Conservation (phyloP, 345 rosid species). For the Adansonia digitata region DNA sequence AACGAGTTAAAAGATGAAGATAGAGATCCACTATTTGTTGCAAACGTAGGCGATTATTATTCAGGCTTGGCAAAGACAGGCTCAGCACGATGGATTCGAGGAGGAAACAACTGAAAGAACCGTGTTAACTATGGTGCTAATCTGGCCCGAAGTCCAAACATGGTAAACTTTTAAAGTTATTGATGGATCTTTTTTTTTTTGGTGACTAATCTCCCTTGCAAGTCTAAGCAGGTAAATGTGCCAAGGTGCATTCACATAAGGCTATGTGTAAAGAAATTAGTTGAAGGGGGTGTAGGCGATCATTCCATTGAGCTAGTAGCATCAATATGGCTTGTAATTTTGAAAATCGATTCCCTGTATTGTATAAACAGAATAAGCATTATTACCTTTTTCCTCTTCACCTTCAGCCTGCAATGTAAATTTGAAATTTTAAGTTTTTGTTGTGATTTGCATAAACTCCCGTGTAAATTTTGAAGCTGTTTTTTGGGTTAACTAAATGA, state of each 20-base stretch:
- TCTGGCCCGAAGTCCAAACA: neutral
- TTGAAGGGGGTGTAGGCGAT: neutral
- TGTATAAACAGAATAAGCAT: neutral
- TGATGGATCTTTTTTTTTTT: neutral
- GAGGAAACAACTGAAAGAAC: slow-evolving; percentile 36
- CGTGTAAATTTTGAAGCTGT: neutral
- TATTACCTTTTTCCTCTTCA: neutral
- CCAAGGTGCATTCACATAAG: neutral
- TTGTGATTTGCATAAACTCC: neutral
- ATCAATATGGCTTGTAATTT: slow-evolving; percentile 16
- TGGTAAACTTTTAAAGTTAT: neutral
- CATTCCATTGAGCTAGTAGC: slow-evolving; percentile 6
- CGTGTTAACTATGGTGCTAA: neutral
- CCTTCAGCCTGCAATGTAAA: neutral
- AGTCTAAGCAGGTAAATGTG: neutral
- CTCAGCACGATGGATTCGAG: slow-evolving; percentile 54
- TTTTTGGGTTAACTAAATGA: neutral
- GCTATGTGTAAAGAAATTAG: slow-evolving; percentile 8
- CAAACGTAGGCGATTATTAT: slow-evolving; percentile 80
- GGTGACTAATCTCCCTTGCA: neutral
- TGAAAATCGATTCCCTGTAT: neutral
- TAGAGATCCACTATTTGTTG: slow-evolving; percentile 90
- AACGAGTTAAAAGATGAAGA: slow-evolving; percentile 29
- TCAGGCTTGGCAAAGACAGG: slow-evolving; percentile 58
- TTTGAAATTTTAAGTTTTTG: neutral